Evolutionary conservation across 805 yeast genomes (phyloP), one percentile per base, ranked within the genome.

Genomic region (Monosporozyma servazzii): DNA sequence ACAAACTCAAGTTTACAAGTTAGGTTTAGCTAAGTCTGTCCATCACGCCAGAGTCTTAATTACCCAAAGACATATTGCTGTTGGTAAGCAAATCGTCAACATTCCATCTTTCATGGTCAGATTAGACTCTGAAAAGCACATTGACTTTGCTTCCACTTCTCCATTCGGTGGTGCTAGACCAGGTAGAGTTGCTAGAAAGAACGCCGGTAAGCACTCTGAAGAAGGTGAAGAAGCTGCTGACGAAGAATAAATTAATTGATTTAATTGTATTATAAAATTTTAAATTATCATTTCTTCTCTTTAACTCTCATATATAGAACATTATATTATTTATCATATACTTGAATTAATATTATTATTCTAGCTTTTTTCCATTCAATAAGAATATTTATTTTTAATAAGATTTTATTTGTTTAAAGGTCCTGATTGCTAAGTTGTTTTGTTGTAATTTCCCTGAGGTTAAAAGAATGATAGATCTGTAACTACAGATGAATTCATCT

Each of bases 151-250:
- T 70, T 86, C 93, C 75, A 88, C 88, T 76, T 93, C 99, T 66
- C 99, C 99, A 77, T 91, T 88, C 90, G 99, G 99, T 77, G 99
- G 99, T 80, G 99, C 96, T 69, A 91, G 99, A 82, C 95, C 99
- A 68, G 99, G 99, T 76, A 93, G 99, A 84, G 96, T 88, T 72
- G 95, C 93, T 85, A 88, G 98, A 86, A 88, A 81, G 78, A 82
- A 86, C 83, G 74, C 78, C 66, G 78, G 73, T 67, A 66, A 65
- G 81, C 76, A 71, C 76, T 72, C 69, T 78, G 80, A 75, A 64
- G 77, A 71, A 62, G 84, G 74, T 60, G 90, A 75, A 62, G 91
- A 76, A 68, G 88, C 72, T 58, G 91, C 72, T 56, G 95, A 78
- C 67, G 84, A 78, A 70, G 86, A 86, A 76, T 84, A 82, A 80